Evolutionary conservation across 306 rosid genomes (phyloP), one percentile per base, ranked within the genome.

Genomic region (Gillenia trifoliata): DNA sequence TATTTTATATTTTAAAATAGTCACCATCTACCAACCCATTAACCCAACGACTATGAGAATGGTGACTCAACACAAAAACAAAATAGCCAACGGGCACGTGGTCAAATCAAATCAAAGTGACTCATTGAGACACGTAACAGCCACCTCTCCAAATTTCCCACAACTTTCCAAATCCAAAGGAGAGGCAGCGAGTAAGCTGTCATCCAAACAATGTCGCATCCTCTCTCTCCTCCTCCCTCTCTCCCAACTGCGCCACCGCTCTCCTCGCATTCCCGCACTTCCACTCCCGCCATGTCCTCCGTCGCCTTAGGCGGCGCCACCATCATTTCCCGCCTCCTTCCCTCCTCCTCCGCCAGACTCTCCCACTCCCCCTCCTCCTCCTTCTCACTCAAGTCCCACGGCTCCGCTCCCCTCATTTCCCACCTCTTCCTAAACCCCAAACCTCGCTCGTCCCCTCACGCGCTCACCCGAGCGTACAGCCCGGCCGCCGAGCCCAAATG

Each of bases 331-430:
- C 89, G 92, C 79, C 52, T 87, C 41, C 61, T 89, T 26, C 82
- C 88, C 70, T 71, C 88, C 73, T 71, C 87, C 73, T 80, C 85
- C 22, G 66, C 84, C 40, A 83, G 75, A 77, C n/a, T 70, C 77
- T 73, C 81, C 67, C 4, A 73, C 79, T 64, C 82, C 20, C 47
- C 77, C 3, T 74, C 67, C 1, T 29, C 77, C 68, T 74, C 86
- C 5, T 75, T 19, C 20, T 56, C 62, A 56, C 62, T 79, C 84
- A 60, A 75, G 63, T 75, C 85, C 84, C 75, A 85, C 36, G 70
- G 82, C 23, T 92, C 92, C 16, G 81, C 91, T 62, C 93, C 95
- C 73, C 85, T 86, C 75, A 71, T 89, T 83, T 90, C 99, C 75
- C 89, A 52, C 66, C 83, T 86, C 12, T 89, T 92, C 64, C 90